Base-by-base conservation (phyloP, 73 alveolate genomes). In the Tetrahymena borealis region DNA sequence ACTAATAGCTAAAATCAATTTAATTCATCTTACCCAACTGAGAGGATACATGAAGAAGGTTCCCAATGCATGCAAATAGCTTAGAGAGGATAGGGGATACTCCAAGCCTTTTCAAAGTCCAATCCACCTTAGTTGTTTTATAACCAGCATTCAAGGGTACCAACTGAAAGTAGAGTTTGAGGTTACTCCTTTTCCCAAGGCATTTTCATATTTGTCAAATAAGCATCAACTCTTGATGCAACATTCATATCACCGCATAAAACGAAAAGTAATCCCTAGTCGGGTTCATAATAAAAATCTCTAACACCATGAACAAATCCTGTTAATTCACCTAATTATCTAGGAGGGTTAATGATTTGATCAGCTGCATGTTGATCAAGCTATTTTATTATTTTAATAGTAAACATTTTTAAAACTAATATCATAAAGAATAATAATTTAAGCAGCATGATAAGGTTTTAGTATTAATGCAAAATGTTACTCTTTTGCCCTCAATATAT, bases 151-250 rank as follows among this genome's bases (percentile, higher is more conserved):
- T 93, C 95, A 36, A 93, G 39, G 40, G 93, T 79, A 35, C 95
- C 95, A 33, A 93, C 95, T 11, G 95, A 91, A 32, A 93, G 78
- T 32, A 93, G 24, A 15, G 95, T 93, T 13, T 91, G 93, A 85
- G 95, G 95, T 15, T 91, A 91, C 41, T 93, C 95, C 33, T 93
- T 93, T 85, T 93, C 95, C 95, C 95, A 93, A 39, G 95, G 95
- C 95, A 93, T 93, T 40, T 93, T 93, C 95, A 93, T 93, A 85
- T 93, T 93, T 16, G 95, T 93, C 78, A 93, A 90, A 78, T 93
- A 93, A 32, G 95, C 95, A 93, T 93, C 95, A 24, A 93, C 90
- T 85, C 95, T 79, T 28, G 91, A 39, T 12, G 95, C 95, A 31
- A 93, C 95, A 93, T 93, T 93, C 95, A 93, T 93, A 39, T 93